Conservation (phyloP, 2,329 filamentous ascomycete species). For the Neonectria punicea region DNA sequence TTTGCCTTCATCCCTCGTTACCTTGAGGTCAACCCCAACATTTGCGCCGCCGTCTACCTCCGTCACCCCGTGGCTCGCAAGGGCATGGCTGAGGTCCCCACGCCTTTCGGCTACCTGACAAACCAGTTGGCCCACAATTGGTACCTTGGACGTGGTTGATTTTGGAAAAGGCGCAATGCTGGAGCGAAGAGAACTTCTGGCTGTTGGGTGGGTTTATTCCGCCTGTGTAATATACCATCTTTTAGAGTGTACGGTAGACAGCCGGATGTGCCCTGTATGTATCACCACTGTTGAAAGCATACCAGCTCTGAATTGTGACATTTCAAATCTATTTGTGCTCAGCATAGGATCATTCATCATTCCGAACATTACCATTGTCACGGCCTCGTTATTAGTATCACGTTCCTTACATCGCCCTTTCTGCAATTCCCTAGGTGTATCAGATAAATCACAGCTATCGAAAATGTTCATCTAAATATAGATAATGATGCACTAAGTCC, state of each 20-base stretch:
- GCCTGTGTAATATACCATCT: conserved; percentile 47
- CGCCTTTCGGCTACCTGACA: conserved; percentile 77
- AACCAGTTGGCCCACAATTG: conserved; percentile 90
- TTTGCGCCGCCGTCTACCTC: conserved; percentile 94
- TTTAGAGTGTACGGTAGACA: conserved; percentile 46
- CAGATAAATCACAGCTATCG: too few species aligned
- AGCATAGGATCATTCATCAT: too few species aligned
- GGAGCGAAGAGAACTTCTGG: conserved; percentile 30
- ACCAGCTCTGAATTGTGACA: conserved; percentile 19
- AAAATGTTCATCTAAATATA: too few species aligned
- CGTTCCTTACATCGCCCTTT: too few species aligned
- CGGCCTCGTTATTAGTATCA: too few species aligned
- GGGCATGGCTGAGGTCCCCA: conserved; percentile 83
- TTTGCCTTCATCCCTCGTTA: conserved; percentile 97
- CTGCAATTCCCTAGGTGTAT: too few species aligned
- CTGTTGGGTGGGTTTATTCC: conserved; percentile 32
- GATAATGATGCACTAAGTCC: too few species aligned
- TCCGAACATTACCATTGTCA: too few species aligned
- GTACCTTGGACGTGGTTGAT: conserved; percentile 85
- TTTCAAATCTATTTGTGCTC: not conserved
- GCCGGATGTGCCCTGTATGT: conserved; percentile 44
- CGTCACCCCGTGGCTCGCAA: conserved; percentile 91
- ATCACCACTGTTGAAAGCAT: conserved; percentile 43
- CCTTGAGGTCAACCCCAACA: conserved; percentile 96
- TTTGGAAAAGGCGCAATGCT: conserved; percentile 5